These are phyloP conservation scores for Amanita subjunquillea DNA, from an alignment of 768 basidiomycete species.

Conservation along the genomic window DNA sequence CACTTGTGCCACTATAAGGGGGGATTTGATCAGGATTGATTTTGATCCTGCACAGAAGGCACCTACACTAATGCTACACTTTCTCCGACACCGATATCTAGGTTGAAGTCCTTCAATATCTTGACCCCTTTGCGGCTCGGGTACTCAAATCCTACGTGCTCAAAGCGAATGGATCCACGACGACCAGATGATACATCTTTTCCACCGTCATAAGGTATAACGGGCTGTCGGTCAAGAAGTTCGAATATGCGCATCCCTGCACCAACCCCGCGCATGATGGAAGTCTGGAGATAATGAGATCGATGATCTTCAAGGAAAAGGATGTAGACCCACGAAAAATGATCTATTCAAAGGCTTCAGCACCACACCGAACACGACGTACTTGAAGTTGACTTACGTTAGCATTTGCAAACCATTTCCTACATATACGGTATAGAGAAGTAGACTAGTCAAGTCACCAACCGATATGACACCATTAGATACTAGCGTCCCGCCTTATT, in stretches of 20 bases:
- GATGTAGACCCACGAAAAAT: slow-evolving; percentile 38
- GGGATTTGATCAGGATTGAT: background rate
- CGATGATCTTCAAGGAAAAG: slow-evolving; percentile 19
- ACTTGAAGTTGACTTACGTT: slow-evolving; percentile 36
- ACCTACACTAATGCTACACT: slow-evolving; percentile 89
- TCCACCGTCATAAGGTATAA: slow-evolving; percentile 59
- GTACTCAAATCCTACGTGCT: slow-evolving; percentile 82
- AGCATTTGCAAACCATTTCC: slow-evolving; percentile 73
- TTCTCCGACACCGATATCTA: slow-evolving; percentile 75
- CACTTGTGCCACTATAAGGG: slow-evolving; percentile 71
- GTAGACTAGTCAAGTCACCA: slow-evolving; percentile 80
- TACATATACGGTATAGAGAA: slow-evolving; percentile 88
- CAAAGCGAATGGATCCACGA: slow-evolving; percentile 69
- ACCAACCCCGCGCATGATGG: slow-evolving; percentile 94
- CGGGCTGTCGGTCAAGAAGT: slow-evolving; percentile 71
- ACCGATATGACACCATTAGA: slow-evolving; percentile 82
- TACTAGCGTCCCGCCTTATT: slow-evolving; percentile 80
- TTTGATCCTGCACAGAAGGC: background rate
- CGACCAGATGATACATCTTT: slow-evolving; percentile 40
- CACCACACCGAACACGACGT: background rate
- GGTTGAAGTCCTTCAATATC: slow-evolving; percentile 74
- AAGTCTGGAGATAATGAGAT: slow-evolving; percentile 40
- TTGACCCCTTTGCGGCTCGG: slow-evolving; percentile 75
- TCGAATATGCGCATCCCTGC: slow-evolving; percentile 93
- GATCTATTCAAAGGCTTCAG: slow-evolving; percentile 21